Base-by-base conservation (phyloP, 495 filamentous ascomycete species). In the Podospora australis region DNA sequence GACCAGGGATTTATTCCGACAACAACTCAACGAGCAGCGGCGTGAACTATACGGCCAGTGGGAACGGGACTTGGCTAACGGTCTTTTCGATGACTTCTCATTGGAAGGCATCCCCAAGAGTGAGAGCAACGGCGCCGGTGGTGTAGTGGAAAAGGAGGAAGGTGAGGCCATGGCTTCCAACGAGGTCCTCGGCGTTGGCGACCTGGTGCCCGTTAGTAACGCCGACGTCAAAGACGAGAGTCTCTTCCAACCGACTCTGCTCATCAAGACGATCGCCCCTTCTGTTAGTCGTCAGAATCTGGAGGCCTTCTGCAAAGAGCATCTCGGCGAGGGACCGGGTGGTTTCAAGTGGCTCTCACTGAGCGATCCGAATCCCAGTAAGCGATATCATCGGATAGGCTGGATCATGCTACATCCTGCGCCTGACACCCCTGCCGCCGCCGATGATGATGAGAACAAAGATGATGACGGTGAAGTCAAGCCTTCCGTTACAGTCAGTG, bases 221-320 rank as follows among this genome's bases (percentile, higher is more conserved):
- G 85, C 83, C 44, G 88, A 95, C 48, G 72, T 95, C 29, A 78
- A 88, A 7, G 90, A 96, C 58, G 87, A 95, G 48, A 81, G 81
- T 39, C 72, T 88, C 14, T 78, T 79, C 50, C 87, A 94, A 65
- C 94, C 92, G 11, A 90, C 94, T 1, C 73, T 99, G 21, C 78
- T 99, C 34, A 96, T 99, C 70, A 99, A 99, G 70, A 99, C 92
- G 0, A 86, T 99, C 62, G 92, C 94, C 10, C 94, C 92, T 3
- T 91, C 91, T 52, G 94, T 99, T 39, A 95, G 86, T 58, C 84
- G 94, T n/a, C 81, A 81, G 14, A 96, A 95, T 58, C 79, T 99
- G 43, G 90, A 96, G 63, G 83, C 69, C 3, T 94, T 95, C 51
- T 95, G 88, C 69, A 90, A 87, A 57, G 89, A 95, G 65, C 87